Evolutionary conservation across 2,329 filamentous ascomycete species (phyloP).

Genomic region (Cladobotryum mycophilum): DNA sequence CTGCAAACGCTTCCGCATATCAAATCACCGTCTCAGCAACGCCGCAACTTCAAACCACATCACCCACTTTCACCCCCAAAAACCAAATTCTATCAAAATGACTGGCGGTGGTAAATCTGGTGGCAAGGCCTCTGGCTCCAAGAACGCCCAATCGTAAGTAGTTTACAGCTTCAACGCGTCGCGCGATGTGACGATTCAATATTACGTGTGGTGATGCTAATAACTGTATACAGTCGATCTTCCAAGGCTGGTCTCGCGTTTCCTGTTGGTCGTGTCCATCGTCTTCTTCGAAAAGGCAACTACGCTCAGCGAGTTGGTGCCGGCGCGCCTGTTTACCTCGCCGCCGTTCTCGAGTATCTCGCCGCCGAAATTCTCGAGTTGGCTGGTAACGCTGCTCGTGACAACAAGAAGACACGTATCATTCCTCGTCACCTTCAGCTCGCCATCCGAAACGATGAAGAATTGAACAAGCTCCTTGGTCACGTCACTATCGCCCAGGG

Average conservation of each 20-base stretch:
- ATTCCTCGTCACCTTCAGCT: conserved; percentile 98
- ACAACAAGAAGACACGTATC: conserved; percentile 99
- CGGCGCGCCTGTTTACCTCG: conserved; percentile 93
- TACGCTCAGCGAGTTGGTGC: conserved; percentile 99
- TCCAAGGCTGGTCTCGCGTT: conserved; percentile 99
- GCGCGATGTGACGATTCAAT: not conserved
- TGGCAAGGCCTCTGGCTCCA: conserved; percentile 98
- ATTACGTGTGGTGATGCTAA: not conserved
- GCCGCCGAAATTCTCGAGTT: conserved; percentile 98
- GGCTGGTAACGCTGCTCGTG: conserved; percentile 95
- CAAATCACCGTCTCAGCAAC: conserved; percentile 18
- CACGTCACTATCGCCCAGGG: conserved; percentile 96
- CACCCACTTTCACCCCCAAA: not conserved
- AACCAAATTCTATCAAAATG: conserved; percentile 12
- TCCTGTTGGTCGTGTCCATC: conserved; percentile 98
- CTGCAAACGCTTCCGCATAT: conserved; percentile 28
- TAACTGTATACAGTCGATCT: conserved; percentile 69
- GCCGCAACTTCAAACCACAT: conserved; percentile 7
- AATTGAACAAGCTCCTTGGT: conserved; percentile 96
- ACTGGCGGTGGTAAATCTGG: conserved; percentile 91
- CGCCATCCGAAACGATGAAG: conserved; percentile 98
- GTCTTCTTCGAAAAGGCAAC: conserved; percentile 98
- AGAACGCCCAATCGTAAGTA: conserved; percentile 98
- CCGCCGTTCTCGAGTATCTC: conserved; percentile 96
- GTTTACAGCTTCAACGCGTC: not conserved